Evolutionary conservation across 1,139 yeast genomes (phyloP).

Genomic region (Geotrichum aggregatum): DNA sequence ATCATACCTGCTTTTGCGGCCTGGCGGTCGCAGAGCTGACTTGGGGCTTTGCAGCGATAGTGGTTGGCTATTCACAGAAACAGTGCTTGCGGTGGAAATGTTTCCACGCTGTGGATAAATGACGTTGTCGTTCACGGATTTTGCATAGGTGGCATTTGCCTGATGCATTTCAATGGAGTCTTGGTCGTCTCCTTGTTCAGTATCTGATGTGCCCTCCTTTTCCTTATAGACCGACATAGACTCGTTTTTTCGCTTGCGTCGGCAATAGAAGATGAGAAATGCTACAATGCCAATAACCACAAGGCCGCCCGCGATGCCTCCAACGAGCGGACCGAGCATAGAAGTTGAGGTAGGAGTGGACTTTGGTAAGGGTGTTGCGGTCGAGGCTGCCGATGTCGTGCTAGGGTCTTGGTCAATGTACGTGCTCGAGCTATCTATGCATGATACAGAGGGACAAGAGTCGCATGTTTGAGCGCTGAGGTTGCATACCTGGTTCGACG

Average conservation of each 20-base stretch:
- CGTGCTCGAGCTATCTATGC: constrained; percentile 15
- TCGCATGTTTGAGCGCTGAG: constrained; percentile 22
- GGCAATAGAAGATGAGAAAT: constrained; percentile 9
- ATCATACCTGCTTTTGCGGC: not conserved
- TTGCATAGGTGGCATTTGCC: constrained; percentile 1
- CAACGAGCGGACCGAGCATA: constrained; percentile 20
- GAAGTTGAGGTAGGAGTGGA: constrained; percentile 3
- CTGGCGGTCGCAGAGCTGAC: not conserved
- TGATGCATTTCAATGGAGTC: not conserved
- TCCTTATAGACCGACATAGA: not conserved
- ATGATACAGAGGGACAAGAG: constrained; percentile 20
- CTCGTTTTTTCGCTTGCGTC: constrained; percentile 7
- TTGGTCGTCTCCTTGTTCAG: not conserved
- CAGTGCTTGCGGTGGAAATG: not conserved
- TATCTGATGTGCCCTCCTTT: not conserved
- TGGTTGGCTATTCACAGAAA: not conserved
- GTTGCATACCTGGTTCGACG: constrained; percentile 20
- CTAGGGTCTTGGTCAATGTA: constrained; percentile 1
- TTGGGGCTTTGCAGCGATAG: not conserved
- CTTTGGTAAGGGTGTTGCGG: constrained; percentile 3
- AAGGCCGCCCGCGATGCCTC: constrained; percentile 20
- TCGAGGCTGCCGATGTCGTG: constrained; percentile 2
- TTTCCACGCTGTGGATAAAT: not conserved
- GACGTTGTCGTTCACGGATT: constrained; percentile 2
- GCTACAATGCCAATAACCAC: not conserved